Base-by-base conservation (phyloP, 805 yeast genomes). In the Kluyveromyces wickerhamii region DNA sequence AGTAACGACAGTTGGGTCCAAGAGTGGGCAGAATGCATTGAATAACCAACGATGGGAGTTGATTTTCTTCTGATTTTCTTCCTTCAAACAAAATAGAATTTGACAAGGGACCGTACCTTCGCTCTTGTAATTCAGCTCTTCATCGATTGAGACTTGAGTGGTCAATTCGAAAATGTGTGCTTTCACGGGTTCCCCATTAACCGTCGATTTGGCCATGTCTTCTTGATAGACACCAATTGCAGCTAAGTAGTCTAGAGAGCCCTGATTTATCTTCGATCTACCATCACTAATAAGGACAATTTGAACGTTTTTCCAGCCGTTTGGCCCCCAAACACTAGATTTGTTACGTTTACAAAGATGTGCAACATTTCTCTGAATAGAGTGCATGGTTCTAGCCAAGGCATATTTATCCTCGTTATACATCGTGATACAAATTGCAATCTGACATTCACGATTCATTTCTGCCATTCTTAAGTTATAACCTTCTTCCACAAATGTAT, bases 1-100 rank as follows among this genome's bases (percentile, higher is more conserved):
- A 6, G 86, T 75, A 36, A 89, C 78, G 11, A 89, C 94, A 47
- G 86, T 88, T 10, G 99, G 98, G 48, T 88, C 84, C 44, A 94
- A 64, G 13, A 79, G 71, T 2, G 96, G 96, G 58, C 96, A 87
- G 42, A 92, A 75, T 1, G 95, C 96, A 52, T 92, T 88, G 60
- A 92, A 87, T 36, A 94, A 65, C 99, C 99, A 92, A 59, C 97
- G 77, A 58, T 92, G 99, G 2, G 97, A 89, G 60, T 92, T 92
- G 59, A 92, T 87, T 54, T 92, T 92, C 60, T 89, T 89, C 39
- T 82, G 80, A 50, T 92, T 94, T 52, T 74, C 74, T 53, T 92
- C 99, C 57, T 92, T 92, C 57, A 92, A 65, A 57, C 97, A 88
- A 57, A 92, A 88, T 23, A 89, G 65, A 33, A 89, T 73, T 63